A percentile compares a stretch with the other conserved stretches of the same genome.
These are phyloP conservation scores for Chlorella variabilis DNA, from an alignment of 163 green algal species.

Conservation along the genomic window DNA sequence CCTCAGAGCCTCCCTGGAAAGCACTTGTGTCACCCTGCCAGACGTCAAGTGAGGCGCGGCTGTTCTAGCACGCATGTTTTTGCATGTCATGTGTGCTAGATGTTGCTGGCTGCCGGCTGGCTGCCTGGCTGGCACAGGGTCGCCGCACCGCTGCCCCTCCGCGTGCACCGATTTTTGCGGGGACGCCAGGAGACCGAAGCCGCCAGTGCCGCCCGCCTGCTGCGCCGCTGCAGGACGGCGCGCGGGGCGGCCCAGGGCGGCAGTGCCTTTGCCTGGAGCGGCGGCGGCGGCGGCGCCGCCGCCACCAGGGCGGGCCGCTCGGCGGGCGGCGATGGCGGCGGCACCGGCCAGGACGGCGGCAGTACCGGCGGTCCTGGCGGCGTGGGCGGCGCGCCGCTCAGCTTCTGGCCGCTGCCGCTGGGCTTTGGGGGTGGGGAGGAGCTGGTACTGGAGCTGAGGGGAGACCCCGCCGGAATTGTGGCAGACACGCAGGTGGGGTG, in stretches of 20 bases:
- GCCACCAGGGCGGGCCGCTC: no score
- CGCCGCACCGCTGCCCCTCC: no score
- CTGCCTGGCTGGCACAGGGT: no score
- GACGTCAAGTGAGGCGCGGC: not conserved
- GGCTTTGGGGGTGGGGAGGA: not conserved
- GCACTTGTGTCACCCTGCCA: constrained; percentile 11
- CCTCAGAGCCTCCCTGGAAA: not conserved
- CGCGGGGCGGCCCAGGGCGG: not conserved
- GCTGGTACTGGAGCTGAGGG: constrained; percentile 22
- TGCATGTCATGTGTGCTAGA: no score
- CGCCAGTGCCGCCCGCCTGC: no score
- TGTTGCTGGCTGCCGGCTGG: no score
- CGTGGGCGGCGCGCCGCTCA: not conserved
- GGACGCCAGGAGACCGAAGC: no score
- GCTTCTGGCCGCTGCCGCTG: constrained; percentile 37
- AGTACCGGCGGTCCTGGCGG: not conserved
- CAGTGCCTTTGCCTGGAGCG: not conserved
- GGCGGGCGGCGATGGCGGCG: not conserved
- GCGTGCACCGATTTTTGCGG: no score
- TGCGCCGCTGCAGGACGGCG: not conserved
- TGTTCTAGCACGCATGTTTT: not conserved
- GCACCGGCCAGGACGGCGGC: not conserved
- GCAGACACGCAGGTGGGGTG: not conserved
- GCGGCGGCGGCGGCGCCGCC: no score
- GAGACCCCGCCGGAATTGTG: constrained; percentile 10